A percentile compares a stretch with the other conserved stretches of the same genome.
Conservation (phyloP, 176 grass and related monocot genomes). For the Carex scoparia region DNA sequence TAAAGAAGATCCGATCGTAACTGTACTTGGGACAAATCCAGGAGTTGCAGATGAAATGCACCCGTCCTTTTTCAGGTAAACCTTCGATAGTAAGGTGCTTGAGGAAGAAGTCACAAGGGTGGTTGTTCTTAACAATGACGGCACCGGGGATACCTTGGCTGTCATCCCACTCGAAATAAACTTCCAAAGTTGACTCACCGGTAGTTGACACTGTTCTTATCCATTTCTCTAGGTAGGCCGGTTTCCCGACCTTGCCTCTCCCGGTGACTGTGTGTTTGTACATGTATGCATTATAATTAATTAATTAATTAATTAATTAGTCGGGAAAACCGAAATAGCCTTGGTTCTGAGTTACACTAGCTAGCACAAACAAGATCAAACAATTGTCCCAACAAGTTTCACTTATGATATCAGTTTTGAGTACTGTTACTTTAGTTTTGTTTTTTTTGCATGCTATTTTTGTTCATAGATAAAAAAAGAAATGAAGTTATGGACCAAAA, state of each 20-base stretch:
- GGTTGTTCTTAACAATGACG: constrained; percentile 59
- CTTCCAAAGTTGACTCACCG: constrained; percentile 37
- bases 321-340: neutral
- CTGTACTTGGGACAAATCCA: constrained; percentile 58
- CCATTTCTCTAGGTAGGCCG: constrained; percentile 49
- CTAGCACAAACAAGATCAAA: neutral
- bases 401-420: too few relatives aligned
- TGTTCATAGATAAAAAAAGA: too few relatives aligned
- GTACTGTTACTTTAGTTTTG: too few relatives aligned
- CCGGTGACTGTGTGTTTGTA: constrained; percentile 19
- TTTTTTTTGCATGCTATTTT: too few relatives aligned
- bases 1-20: constrained; percentile 60
- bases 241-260: constrained; percentile 24
- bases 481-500: too few relatives aligned
- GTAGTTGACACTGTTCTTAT: constrained; percentile 24
- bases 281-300: neutral
- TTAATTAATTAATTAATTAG: neutral
- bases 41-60: constrained; percentile 62
- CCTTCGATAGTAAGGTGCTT: constrained; percentile 53
- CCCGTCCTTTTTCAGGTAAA: constrained; percentile 32
- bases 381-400: too few relatives aligned
- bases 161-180: constrained; percentile 57
- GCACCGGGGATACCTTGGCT: constrained; percentile 46
- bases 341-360: neutral
- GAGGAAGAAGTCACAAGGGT: constrained; percentile 50